Base-by-base conservation (phyloP, 2,329 filamentous ascomycete genomes). In the Blumeria graminis region DNA sequence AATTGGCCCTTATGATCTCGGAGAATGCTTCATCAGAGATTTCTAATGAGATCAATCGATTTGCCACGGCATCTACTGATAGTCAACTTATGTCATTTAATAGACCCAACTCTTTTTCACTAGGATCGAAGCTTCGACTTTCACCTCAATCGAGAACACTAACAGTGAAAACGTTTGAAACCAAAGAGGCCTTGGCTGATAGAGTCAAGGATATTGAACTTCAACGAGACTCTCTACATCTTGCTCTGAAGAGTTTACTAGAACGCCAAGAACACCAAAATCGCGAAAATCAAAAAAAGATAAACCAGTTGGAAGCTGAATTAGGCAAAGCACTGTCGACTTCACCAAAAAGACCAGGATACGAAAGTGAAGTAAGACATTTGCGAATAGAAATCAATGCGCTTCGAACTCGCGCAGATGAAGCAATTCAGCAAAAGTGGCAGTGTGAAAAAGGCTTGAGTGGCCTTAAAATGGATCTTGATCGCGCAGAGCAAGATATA, bases 401-500 rank as follows among this genome's bases (percentile, higher is more conserved):
- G 14, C 75, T 98, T 57, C 81, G 92, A 46, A 82, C 82, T 59
- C 81, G 92, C 56, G 90, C 90, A 34, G 90, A 98, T 63, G 90
- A 96, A 61, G 90, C 90, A 14, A 76, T 96, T 13, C 87, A 94
- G 65, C 86, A 94, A 65, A 96, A 96, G 69, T 96, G 86, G 82
- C 84, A 93, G 66, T 90, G 89, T 59, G 90, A 95, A 69, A 93
- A 93, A 70, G 87, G 87, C 16, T 72, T 96, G 1, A 77, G 80
- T 55, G 87, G 89, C 56, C 71, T 96, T 57, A 94, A 94, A 71
- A 95, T 94, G 84, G 90, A 96, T 65, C 78, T 98, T 45, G 92
- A 96, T 68, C 85, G 89, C 60, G 89, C 92, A 32, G 87, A 95
- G 68, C 85, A 92, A 67, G 92, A 98, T 70, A 94, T 94, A 34